Base-by-base conservation (phyloP, 2,329 filamentous ascomycete genomes). In the Arthroderma sp. region DNA sequence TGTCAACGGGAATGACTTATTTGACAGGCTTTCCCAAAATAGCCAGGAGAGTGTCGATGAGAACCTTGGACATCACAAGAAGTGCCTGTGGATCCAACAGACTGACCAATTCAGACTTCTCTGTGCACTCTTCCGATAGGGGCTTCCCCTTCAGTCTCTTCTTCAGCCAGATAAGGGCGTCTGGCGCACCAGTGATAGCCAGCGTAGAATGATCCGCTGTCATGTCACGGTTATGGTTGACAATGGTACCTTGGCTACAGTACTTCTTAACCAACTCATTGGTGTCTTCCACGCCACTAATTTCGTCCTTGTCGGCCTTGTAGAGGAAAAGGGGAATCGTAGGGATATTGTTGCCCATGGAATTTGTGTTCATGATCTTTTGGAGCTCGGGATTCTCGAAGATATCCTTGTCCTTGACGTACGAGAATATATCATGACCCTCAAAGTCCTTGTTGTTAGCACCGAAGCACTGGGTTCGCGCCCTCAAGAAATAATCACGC, bases 321-420 rank as follows among this genome's bases (percentile, higher is more conserved):
- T 75, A 74, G 3, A 71, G 53, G 48, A 70, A 70, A 5, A 74
- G 43, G 0, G 72, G 72, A 53, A 73, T 69, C 7, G 58, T 48
- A 0, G 71, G 72, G 0, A 63, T 55, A 41, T 68, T 62, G 22
- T 60, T 56, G 9, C 62, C 64, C 60, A 66, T 60, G 4, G 50
- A 50, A 40, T 57, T 57, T 7, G 42, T 50, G 2, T 52, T n/a
- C 4, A 58, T 37, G 31, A 58, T 43, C 3, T 44, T 36, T 6
- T 33, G 42, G 4, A 53, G 47, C 0, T 30, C 36, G 4, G 47
- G 34, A 5, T 44, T 30, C 3, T 48, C 45, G 36, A 58, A 53
- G 33, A 57, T 34, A 5, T 50, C 44, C 2, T 45, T 43, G 41
- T 54, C 42, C 5, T 48, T 54, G 15, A 51, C n/a, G 28, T 54